Evolutionary conservation across 768 basidiomycete genomes (phyloP), one percentile per base, ranked within the genome.

Genomic region (Psilocybe azurescens): DNA sequence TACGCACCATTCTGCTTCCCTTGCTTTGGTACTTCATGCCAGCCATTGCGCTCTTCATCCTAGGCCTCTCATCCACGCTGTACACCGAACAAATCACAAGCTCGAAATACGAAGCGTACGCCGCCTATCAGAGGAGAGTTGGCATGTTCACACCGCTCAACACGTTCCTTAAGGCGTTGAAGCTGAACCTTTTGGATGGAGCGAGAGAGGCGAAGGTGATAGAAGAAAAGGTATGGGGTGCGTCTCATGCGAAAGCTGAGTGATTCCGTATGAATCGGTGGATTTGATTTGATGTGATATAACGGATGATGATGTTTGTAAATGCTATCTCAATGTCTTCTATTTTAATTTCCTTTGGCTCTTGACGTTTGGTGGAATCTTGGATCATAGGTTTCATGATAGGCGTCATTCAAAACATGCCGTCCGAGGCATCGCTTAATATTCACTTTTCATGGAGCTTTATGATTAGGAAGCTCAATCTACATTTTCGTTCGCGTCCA

Each of bases 1-100:
- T 72, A 70, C 9, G 60, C 79, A 30, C 73, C 70, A 63, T 77
- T 74, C 59, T 74, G 39, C 38, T 68, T 0, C 71, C 75, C 2
- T 58, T 62, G 3, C 30, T 73, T 24, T 49, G 64, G 11, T 58
- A 75, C 2, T 72, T 93, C 18, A 60, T 79, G 16, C 90, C 91
- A 0, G 83, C 88, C 18, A 60, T 91, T 16, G 75, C 83, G 6
- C 82, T 95, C 41, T 89, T 88, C 63, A 54, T 78, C 10, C 81
- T 97, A 2, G 95, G 97, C 81, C 78, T 86, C 71, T 82, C 86
- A 2, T 95, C 93, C 16, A 95, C 94, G 1, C 62, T 73, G 13
- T 90, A 89, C 74, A 93, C 94, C 0, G 96, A 98, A 77, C 81
- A 81, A 39, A 95, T 98, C 68, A 88, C 93, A 5, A 65, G 69